A percentile compares a stretch with the other conserved stretches of the same genome.
Evolutionary conservation across 2,329 filamentous ascomycete species (phyloP).

Genomic region (Cladosporium colombiae): DNA sequence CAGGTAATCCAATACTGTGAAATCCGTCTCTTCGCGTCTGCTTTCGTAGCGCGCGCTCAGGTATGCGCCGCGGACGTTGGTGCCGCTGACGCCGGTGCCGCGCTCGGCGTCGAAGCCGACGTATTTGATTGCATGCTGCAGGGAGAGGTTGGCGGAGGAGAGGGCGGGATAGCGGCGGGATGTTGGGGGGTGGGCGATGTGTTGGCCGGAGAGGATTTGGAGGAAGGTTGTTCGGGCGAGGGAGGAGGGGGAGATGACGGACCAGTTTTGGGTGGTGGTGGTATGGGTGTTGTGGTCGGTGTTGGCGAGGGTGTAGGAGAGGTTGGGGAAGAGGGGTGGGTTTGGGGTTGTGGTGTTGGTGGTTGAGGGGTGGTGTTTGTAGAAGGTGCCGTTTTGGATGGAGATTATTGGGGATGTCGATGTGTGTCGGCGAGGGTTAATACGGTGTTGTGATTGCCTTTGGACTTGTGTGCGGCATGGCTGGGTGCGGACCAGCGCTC

Average conservation of each 20-base stretch:
- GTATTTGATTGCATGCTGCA: constrained; percentile 74
- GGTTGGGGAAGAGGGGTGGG: constrained; percentile 69
- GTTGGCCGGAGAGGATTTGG: constrained; percentile 72
- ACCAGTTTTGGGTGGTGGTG: constrained; percentile 65
- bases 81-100: constrained; percentile 53
- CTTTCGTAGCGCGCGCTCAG: constrained; percentile 90
- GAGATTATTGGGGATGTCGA: constrained; percentile 48
- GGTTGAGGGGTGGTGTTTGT: constrained; percentile 67
- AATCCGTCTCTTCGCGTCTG: constrained; percentile 81
- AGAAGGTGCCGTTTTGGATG: constrained; percentile 81
- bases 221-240: constrained; percentile 81
- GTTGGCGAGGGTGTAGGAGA: constrained; percentile 64
- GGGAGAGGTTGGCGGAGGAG: constrained; percentile 57
- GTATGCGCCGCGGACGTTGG: constrained; percentile 72
- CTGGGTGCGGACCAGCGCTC: constrained; percentile 11
- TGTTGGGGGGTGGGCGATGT: constrained; percentile 73
- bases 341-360: constrained; percentile 52
- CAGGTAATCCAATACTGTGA: constrained; percentile 78
- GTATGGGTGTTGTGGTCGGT: neutral
- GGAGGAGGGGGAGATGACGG: constrained; percentile 76
- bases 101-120: constrained; percentile 85
- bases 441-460: neutral
- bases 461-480: neutral
- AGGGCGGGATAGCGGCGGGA: constrained; percentile 80
- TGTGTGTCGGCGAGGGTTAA: neutral